Evolutionary conservation across 2,329 filamentous ascomycete species (phyloP).

Genomic region (Aspergillus uvarum): DNA sequence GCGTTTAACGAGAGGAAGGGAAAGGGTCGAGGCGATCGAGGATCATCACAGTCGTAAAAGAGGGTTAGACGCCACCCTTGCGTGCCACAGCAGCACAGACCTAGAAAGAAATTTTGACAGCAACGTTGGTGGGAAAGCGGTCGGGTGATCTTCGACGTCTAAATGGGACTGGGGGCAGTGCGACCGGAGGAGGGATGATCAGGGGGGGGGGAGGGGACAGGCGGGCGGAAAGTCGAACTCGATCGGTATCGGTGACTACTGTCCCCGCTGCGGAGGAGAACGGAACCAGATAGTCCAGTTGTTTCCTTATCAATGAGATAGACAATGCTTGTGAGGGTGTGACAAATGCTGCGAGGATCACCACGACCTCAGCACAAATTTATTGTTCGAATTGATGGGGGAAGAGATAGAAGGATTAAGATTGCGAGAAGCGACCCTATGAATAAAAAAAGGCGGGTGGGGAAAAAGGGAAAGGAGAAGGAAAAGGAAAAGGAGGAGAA

Average conservation of each 20-base stretch:
- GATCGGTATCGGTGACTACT: not conserved
- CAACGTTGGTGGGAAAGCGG: not conserved
- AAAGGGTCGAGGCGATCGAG: not conserved
- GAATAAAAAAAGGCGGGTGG: not conserved
- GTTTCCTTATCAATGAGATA: not conserved
- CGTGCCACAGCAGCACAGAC: not conserved
- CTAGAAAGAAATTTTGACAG: not conserved
- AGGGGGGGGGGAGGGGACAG: not conserved
- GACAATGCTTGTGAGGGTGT: not conserved
- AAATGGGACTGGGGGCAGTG: constrained; percentile 1
- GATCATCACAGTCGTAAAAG: not conserved
- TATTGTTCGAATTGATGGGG: not conserved
- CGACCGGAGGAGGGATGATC: not conserved
- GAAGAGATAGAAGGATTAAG: too few relatives aligned
- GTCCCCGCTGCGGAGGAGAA: constrained; percentile 1
- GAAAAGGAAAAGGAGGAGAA: not conserved
- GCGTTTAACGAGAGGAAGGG: not conserved
- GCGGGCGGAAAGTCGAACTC: constrained; percentile 6
- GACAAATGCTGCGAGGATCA: not conserved
- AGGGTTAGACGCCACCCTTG: constrained; percentile 1
- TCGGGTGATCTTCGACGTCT: constrained; percentile 4
- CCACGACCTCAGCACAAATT: not conserved
- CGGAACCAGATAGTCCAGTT: not conserved
- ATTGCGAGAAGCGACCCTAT: too few relatives aligned
- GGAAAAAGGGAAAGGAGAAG: not conserved